Evolutionary conservation across 805 yeast species (phyloP).

Genomic region (Wickerhamiella parazyma): DNA sequence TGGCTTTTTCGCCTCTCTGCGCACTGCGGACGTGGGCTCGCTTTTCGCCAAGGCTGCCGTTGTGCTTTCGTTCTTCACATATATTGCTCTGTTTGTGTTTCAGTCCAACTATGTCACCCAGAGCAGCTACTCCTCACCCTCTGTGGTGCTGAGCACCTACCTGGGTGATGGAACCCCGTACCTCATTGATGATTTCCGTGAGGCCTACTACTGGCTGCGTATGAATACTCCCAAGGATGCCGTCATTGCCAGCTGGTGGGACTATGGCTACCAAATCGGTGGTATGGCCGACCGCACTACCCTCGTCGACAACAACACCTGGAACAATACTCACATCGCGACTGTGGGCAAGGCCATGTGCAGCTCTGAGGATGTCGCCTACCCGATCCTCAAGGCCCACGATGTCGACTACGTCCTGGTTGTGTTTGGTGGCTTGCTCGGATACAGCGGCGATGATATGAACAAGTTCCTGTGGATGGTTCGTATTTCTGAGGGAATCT

Average conservation of each 20-base stretch:
- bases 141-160: constrained; percentile 80
- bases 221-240: constrained; percentile 97
- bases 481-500: constrained; percentile 93
- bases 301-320: constrained; percentile 93
- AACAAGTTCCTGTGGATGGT: constrained; percentile 99
- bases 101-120: constrained; percentile 98
- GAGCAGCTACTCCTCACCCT: constrained; percentile 91
- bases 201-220: constrained; percentile 96
- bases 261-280: constrained; percentile 98
- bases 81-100: constrained; percentile 66
- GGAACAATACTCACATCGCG: constrained; percentile 99
- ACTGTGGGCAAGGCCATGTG: constrained; percentile 98
- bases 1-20: constrained; percentile 17
- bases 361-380: constrained; percentile 73
- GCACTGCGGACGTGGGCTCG: constrained; percentile 11
- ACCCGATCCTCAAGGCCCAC: constrained; percentile 73
- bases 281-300: constrained; percentile 99
- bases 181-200: constrained; percentile 92
- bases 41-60: constrained; percentile 49
- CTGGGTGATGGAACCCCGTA: constrained; percentile 73
- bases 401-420: constrained; percentile 92
- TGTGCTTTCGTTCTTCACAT: constrained; percentile 51
- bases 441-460: constrained; percentile 91
- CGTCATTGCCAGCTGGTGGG: constrained; percentile 99
- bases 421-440: constrained; percentile 87